These are phyloP conservation scores for Prasinococcaceae sp. DNA, from an alignment of 139 green algal species.

Conservation along the genomic window DNA sequence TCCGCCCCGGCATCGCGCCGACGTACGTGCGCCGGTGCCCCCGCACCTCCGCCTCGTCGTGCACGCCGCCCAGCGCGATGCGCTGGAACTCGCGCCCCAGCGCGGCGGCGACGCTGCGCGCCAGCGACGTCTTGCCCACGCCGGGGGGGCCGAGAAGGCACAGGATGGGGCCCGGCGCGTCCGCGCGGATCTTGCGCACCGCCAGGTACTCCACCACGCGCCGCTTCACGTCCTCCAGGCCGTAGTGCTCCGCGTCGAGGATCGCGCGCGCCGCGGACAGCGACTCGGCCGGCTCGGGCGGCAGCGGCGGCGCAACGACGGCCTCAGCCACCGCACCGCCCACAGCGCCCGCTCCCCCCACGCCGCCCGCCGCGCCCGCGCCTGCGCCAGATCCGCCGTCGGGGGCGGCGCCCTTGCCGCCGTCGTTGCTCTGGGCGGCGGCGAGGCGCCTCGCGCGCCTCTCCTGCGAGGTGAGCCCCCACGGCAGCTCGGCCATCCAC, in stretches of 20 bases:
- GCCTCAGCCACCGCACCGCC: not conserved
- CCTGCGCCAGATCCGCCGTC: too few relatives aligned
- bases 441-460: too few relatives aligned
- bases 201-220: constrained; percentile 61
- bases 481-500: constrained; percentile 56
- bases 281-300: constrained; percentile 14
- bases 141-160: constrained; percentile 38
- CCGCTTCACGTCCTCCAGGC: constrained; percentile 29
- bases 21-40: constrained; percentile 41
- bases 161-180: constrained; percentile 22
- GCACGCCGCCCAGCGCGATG: constrained; percentile 33
- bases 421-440: not conserved
- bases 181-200: constrained; percentile 34
- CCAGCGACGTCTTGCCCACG: constrained; percentile 39
- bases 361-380: too few relatives aligned
- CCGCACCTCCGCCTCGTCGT: constrained; percentile 40
- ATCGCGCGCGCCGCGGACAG: constrained; percentile 27
- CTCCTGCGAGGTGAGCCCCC: constrained; percentile 23
- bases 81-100: constrained; percentile 27
- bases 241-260: constrained; percentile 24
- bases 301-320: not conserved
- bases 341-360: not conserved
- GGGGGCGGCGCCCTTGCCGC: constrained; percentile 2
- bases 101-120: constrained; percentile 24
- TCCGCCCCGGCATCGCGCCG: constrained; percentile 31